Evolutionary conservation across 805 yeast genomes (phyloP), one percentile per base, ranked within the genome.

Genomic region (Pichia californica): DNA sequence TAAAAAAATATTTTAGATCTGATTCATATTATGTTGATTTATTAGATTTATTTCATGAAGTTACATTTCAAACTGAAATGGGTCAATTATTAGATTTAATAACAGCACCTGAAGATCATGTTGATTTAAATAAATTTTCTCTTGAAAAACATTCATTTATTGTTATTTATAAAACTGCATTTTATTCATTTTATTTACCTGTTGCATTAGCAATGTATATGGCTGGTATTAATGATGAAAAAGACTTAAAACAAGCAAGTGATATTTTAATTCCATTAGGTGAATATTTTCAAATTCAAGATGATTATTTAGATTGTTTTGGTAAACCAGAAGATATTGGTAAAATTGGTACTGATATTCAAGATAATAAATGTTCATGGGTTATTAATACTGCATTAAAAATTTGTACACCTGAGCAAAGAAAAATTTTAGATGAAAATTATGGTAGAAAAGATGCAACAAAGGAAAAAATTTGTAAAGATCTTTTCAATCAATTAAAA

Each of bases 361-460:
- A 85, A 70, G 99, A 93, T 68, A 93, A 93, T 78, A 93, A 93
- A 68, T 93, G 99, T 68, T 85, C 96, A 35, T 93, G 99, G 99
- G 81, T 93, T 44, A 77, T 93, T 57, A 93, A 93, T 73, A 85
- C 87, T 55, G 99, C 99, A 7, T 76, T 93, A 56, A 75, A 82
- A 62, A 69, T 81, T 52, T 91, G 77, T 41, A 73, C 77, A 23
- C 77, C 88, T 33, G 93, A 81, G 51, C 97, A 93, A 71, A 83
- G 97, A 66, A 64, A 71, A 53, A 47, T 83, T 3, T 76, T 93
- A 52, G 98, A 93, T 59, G 81, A 72, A 38, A 87, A 93, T 72
- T 93, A 93, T 62, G 99, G 99, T 54, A 73, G 77, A 57, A 93
- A 88, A 67, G 79, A 86, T 59, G 66, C 78, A 42, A 66, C 47